These are phyloP conservation scores for Diversispora eburnea DNA, from an alignment of 192 early-diverging fungal species.

Conservation along the genomic window DNA sequence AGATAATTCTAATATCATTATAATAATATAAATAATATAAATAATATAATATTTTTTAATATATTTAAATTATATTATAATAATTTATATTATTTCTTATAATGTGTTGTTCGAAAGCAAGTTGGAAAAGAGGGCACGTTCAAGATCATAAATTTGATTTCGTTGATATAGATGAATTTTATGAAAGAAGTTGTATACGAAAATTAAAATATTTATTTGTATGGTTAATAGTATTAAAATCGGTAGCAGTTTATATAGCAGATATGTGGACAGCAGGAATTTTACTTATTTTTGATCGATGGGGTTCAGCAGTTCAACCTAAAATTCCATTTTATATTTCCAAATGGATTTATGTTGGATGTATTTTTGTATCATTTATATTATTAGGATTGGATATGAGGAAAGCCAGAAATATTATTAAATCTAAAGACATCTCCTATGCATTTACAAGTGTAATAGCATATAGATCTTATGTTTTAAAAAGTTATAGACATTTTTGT, in stretches of 20 bases:
- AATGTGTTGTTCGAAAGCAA: slow-evolving; percentile 36
- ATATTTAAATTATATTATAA: neutral
- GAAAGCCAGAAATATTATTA: slow-evolving; percentile 62
- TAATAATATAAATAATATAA: too few relatives aligned
- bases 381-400: slow-evolving; percentile 65
- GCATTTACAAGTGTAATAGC: slow-evolving; percentile 71
- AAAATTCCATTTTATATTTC: slow-evolving; percentile 42
- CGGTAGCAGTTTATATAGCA: slow-evolving; percentile 72
- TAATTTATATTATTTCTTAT: neutral
- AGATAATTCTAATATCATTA: too few relatives aligned
- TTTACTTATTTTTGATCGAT: slow-evolving; percentile 46
- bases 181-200: slow-evolving; percentile 38
- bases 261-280: slow-evolving; percentile 74
- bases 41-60: too few relatives aligned
- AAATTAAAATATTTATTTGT: slow-evolving; percentile 54
- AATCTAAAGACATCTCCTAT: slow-evolving; percentile 71
- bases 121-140: slow-evolving; percentile 77
- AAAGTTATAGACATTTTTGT: slow-evolving; percentile 77
- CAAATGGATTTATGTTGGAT: slow-evolving; percentile 57
- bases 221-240: slow-evolving; percentile 64
- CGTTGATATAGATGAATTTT: slow-evolving; percentile 77
- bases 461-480: slow-evolving; percentile 71
- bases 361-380: slow-evolving; percentile 64
- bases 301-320: slow-evolving; percentile 36
- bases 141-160: slow-evolving; percentile 87